Percentiles rank a stretch among this genome's conserved stretches.
These are phyloP conservation scores for Tilletiopsis washingtonensis DNA, from an alignment of 1,284 basidiomycete species.

Conservation along the genomic window DNA sequence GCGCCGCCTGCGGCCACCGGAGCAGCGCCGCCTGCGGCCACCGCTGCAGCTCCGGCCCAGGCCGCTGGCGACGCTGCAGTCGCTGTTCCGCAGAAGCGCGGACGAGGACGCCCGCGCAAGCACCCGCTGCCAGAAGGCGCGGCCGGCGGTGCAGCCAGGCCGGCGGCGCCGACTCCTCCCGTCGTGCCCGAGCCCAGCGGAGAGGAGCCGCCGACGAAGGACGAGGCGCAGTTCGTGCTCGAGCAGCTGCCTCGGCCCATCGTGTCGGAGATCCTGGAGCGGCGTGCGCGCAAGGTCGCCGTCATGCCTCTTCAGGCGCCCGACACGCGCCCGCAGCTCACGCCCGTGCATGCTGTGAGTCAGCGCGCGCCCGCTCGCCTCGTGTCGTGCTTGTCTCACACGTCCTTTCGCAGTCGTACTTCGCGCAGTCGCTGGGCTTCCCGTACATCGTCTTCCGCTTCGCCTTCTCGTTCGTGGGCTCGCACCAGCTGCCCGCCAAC, in stretches of 20 bases:
- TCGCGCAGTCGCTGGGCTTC: neutral
- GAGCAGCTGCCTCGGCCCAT: neutral
- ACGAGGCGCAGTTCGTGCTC: neutral
- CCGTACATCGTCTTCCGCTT: neutral
- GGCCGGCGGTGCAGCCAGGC: too few relatives aligned
- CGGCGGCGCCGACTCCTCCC: too few relatives aligned
- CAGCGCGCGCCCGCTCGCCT: neutral
- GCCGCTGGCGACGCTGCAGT: too few relatives aligned
- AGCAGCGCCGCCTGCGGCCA: too few relatives aligned
- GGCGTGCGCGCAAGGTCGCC: neutral
- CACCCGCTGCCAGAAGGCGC: neutral
- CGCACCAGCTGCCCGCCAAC: neutral
- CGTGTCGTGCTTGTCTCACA: neutral
- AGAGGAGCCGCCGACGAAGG: neutral
- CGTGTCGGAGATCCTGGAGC: neutral
- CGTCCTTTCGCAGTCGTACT: neutral
- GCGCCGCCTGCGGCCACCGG: too few relatives aligned
- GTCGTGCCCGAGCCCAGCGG: neutral
- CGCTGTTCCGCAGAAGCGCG: too few relatives aligned
- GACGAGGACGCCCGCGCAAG: neutral
- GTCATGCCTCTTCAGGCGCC: neutral
- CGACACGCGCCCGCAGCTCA: neutral
- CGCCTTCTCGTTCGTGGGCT: conserved; percentile 1
- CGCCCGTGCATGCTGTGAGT: neutral
- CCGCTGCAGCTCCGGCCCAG: too few relatives aligned